These are phyloP conservation scores for Phanerodontia chrysosporium DNA, from an alignment of 768 basidiomycete species.

Conservation along the genomic window DNA sequence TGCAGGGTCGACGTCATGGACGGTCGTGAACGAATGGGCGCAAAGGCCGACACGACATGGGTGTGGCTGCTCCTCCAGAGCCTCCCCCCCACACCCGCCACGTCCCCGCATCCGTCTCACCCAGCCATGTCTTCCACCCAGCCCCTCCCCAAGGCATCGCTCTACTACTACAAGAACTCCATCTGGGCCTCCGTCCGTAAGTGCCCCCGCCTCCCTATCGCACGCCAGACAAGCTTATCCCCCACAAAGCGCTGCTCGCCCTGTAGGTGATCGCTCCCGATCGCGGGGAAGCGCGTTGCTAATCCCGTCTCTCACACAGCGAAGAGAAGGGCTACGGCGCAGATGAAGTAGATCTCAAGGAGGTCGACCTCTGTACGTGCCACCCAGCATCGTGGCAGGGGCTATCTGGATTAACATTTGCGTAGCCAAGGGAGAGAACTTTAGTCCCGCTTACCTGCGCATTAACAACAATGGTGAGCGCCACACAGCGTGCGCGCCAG, in stretches of 20 bases:
- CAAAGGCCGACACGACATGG: too few relatives aligned
- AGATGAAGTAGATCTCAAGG: constrained; percentile 68
- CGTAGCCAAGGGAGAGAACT: constrained; percentile 76
- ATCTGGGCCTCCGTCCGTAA: constrained; percentile 65
- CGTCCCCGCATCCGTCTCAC: not conserved
- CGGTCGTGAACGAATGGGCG: not conserved
- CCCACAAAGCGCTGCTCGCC: constrained; percentile 43
- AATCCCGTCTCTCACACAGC: constrained; percentile 19
- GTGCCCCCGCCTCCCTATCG: constrained; percentile 15
- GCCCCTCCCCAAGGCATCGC: constrained; percentile 66
- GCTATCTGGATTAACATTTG: not conserved
- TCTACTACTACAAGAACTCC: constrained; percentile 62
- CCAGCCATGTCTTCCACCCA: not conserved
- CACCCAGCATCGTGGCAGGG: not conserved
- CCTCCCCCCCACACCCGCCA: not conserved
- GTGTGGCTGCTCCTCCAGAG: too few relatives aligned
- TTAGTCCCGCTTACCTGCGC: constrained; percentile 67
- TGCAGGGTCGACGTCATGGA: constrained; percentile 6
- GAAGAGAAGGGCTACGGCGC: constrained; percentile 80
- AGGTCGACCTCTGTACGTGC: constrained; percentile 58
- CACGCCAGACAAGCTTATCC: not conserved
- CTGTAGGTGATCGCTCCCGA: constrained; percentile 38
- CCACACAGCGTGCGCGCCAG: not conserved
- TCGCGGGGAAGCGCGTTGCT: not conserved
- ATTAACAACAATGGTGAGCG: constrained; percentile 69